A percentile compares a stretch with the other conserved stretches of the same genome.
Evolutionary conservation across 331 rosid genomes (phyloP).

Genomic region (Spiraea crenata): DNA sequence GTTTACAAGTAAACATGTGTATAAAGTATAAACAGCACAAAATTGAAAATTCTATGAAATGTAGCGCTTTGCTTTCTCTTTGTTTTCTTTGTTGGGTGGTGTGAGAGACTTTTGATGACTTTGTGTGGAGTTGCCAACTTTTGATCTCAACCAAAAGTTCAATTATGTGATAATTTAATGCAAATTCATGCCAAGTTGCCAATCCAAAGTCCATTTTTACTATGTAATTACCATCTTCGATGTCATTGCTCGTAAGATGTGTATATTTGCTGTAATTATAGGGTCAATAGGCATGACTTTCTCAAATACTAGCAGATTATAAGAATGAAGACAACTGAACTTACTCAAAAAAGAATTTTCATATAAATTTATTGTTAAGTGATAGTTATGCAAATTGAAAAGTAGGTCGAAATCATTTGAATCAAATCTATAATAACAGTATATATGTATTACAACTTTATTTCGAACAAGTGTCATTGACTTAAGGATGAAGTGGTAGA

Average conservation of each 20-base stretch:
- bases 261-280: neutral
- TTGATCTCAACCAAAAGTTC: slow-evolving; percentile 27
- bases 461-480: too few relatives aligned
- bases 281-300: too few relatives aligned
- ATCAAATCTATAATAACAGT: too few relatives aligned
- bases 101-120: slow-evolving; percentile 9
- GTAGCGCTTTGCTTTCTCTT: slow-evolving; percentile 28
- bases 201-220: slow-evolving; percentile 12
- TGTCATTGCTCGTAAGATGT: neutral
- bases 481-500: too few relatives aligned
- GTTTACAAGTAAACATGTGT: slow-evolving; percentile 28
- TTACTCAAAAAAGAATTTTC: too few relatives aligned
- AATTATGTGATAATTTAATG: slow-evolving; percentile 6
- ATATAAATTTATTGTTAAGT: too few relatives aligned
- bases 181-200: slow-evolving; percentile 8
- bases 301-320: too few relatives aligned
- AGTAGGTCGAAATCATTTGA: too few relatives aligned
- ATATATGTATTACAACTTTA: too few relatives aligned
- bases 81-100: slow-evolving; percentile 27
- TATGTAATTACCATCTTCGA: slow-evolving; percentile 13
- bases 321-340: too few relatives aligned
- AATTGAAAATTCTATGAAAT: slow-evolving; percentile 27
- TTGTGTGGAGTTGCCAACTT: slow-evolving; percentile 8
- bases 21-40: slow-evolving; percentile 33
- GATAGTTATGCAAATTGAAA: too few relatives aligned